phyloP scores from a whole-genome alignment of 75 land plant genomes.

The Cryptomeria japonica region DNA sequence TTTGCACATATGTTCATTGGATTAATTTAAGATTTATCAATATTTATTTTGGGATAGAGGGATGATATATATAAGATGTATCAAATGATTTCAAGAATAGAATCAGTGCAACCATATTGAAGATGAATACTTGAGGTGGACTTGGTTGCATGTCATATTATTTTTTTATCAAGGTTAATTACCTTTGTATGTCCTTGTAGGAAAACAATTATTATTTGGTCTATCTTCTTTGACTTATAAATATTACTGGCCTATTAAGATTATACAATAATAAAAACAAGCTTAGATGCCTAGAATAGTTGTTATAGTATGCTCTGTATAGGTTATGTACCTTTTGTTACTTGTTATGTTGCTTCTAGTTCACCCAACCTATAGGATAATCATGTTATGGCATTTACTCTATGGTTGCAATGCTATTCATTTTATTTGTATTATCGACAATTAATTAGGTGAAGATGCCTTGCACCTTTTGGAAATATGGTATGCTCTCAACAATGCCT shows the following conservation, averaged over 20 bases:
- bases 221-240: too few relatives aligned
- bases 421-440: background rate
- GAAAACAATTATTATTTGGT: background rate
- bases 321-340: too few relatives aligned
- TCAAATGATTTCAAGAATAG: background rate
- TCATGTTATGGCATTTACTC: background rate
- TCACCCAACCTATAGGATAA: slow-evolving; percentile 1
- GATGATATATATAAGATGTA: background rate
- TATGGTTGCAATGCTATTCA: background rate
- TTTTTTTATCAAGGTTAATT: background rate
- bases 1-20: too few relatives aligned
- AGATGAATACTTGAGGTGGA: too few relatives aligned
- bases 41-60: background rate
- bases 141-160: background rate
- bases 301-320: background rate
- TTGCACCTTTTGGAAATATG: background rate
- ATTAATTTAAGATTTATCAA: too few relatives aligned
- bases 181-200: background rate
- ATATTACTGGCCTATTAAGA: background rate
- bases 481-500: background rate
- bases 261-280: background rate
- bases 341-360: slow-evolving; percentile 1
- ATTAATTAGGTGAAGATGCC: slow-evolving; percentile 2
- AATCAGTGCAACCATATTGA: background rate
- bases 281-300: background rate